Evolutionary conservation across 768 basidiomycete species (phyloP), one percentile per base, ranked within the genome.

Genomic region (Macrolepiota fuliginosa): DNA sequence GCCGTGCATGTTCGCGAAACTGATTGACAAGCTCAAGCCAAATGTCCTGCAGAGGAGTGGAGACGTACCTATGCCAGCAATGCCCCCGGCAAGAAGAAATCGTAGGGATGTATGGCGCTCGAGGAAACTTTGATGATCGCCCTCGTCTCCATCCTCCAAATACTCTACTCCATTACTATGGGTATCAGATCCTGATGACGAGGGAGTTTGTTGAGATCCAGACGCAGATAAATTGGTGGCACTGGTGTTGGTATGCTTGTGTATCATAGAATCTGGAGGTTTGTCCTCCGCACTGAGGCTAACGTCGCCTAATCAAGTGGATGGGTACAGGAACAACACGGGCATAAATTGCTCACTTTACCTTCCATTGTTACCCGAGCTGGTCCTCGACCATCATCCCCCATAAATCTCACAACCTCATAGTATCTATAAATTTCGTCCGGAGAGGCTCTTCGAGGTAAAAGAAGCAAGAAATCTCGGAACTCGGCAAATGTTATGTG

Each of bases 1-100:
- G 97, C 97, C 0, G 97, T 99, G 62, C 93, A 95, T 49, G 96
- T 92, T 67, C 97, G 83, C 13, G 96, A 98, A 29, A 98, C 97
- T 97, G 68, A 29, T 58, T 45, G 37, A 22, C 36, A 40, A n/a
- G 53, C 57, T 58, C 56, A 60, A 53, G 15, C 35, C 27, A 22
- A 25, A 46, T 7, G 45, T 40, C 24, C 42, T 35, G 27, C 6
- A 87, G 85, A 85, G 65, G 49, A 32, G 25, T 64, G 61, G 54
- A 50, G 19, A 73, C 86, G 76, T 70, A 94, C 96, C 91, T 64
- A 92, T 93, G 61, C 97, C 97, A 13, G 97, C 97, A 10, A 96
- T 77, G 13, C 97, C 97, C 37, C 97, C 97, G 4, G 97, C 97
- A 12, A 94, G 74, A 47, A 99, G 81, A 74, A 96, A 99, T 70